Conservation (phyloP, 2,329 filamentous ascomycete species). For the Scedosporium aurantiacum region DNA sequence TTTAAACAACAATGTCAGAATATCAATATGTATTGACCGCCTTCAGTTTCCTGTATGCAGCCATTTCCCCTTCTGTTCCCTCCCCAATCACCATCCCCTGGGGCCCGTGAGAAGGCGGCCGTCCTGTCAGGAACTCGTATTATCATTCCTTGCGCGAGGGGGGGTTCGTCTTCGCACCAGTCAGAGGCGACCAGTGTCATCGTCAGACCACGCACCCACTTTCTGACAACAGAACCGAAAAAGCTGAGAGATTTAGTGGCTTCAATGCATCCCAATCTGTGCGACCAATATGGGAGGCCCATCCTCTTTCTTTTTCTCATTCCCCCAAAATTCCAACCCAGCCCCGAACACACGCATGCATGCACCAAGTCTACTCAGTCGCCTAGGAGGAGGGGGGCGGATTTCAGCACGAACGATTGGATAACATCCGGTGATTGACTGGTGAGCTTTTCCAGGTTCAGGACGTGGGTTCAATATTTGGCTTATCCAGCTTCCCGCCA, state of each 20-base stretch:
- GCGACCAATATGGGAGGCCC: too few species aligned
- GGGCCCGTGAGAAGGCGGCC: not conserved
- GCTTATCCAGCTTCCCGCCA: too few species aligned
- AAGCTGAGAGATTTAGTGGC: too few species aligned
- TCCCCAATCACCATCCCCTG: not conserved
- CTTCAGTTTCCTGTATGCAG: not conserved
- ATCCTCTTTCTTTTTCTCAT: not conserved
- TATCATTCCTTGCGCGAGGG: not conserved
- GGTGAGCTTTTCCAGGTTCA: not conserved
- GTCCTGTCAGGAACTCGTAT: not conserved
- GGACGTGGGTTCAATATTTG: too few species aligned
- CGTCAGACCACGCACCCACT: not conserved
- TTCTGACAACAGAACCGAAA: not conserved
- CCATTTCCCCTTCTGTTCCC: not conserved
- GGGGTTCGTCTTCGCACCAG: not conserved
- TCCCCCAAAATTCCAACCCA: too few species aligned
- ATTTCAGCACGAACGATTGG: not conserved
- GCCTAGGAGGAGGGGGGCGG: too few species aligned
- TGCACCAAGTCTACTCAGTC: too few species aligned
- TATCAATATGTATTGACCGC: too few species aligned
- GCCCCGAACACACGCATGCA: too few species aligned
- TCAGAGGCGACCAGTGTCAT: not conserved
- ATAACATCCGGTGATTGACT: not conserved
- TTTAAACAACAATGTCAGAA: too few species aligned
- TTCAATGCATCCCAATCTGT: too few species aligned